phyloP scores from a whole-genome alignment of 73 alveolate species.

The Paramecium biaurelia region DNA sequence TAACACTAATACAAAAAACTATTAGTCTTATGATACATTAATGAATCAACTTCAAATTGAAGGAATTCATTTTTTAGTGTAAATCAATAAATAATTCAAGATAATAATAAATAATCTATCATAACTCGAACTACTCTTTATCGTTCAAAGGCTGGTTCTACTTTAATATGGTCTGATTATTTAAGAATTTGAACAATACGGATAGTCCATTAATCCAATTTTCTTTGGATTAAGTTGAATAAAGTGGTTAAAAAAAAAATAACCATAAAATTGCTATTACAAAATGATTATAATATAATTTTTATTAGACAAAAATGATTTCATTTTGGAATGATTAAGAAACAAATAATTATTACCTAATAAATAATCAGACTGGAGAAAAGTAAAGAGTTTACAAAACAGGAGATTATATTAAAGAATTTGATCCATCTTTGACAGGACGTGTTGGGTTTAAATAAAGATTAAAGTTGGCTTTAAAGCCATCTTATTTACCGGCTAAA shows the following conservation, averaged over 20 bases:
- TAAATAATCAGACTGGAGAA: conserved; percentile 34
- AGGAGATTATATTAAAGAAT: conserved; percentile 42
- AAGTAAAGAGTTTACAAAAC: conserved; percentile 32
- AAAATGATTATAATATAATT: background rate
- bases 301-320: background rate
- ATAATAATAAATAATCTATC: background rate
- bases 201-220: background rate
- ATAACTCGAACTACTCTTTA: background rate
- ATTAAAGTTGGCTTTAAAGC: background rate
- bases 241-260: background rate
- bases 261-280: background rate
- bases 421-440: conserved; percentile 45
- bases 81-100: background rate
- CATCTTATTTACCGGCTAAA: conserved; percentile 28
- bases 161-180: no score
- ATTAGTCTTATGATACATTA: background rate
- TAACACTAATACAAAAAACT: background rate
- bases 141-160: background rate
- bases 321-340: conserved; percentile 26
- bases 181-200: no score
- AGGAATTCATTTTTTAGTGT: background rate
- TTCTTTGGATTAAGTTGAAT: background rate
- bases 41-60: background rate
- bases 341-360: conserved; percentile 14
- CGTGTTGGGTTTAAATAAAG: conserved; percentile 32